phyloP scores from a whole-genome alignment of 2,329 filamentous ascomycete genomes.

The Ascochyta viciae-villosae region DNA sequence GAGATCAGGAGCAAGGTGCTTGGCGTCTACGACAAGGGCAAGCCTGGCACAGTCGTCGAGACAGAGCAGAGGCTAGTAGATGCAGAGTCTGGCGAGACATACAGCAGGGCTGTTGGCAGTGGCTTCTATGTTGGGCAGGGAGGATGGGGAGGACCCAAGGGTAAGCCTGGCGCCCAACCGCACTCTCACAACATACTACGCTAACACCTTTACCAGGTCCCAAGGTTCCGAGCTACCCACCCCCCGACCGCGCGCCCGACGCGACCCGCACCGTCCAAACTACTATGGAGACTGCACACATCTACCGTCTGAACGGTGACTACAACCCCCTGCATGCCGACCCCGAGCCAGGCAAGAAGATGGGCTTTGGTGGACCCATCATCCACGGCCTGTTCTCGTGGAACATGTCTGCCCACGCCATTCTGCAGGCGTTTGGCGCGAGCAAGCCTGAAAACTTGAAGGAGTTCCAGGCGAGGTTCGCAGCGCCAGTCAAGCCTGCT shows the following conservation, averaged over 20 bases:
- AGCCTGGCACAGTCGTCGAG: slow-evolving; percentile 81
- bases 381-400: slow-evolving; percentile 90
- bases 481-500: slow-evolving; percentile 81
- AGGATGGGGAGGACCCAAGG: slow-evolving; percentile 90
- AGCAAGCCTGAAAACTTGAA: slow-evolving; percentile 82
- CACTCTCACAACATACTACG: background rate
- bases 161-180: slow-evolving; percentile 50
- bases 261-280: slow-evolving; percentile 74
- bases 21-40: slow-evolving; percentile 90
- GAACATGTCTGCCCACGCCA: slow-evolving; percentile 77
- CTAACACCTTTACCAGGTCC: slow-evolving; percentile 56
- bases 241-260: slow-evolving; percentile 76
- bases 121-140: slow-evolving; percentile 82
- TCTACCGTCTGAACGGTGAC: slow-evolving; percentile 79
- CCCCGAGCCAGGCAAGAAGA: slow-evolving; percentile 82
- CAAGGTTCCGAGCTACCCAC: slow-evolving; percentile 77
- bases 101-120: slow-evolving; percentile 71
- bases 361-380: slow-evolving; percentile 90
- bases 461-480: slow-evolving; percentile 89
- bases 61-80: slow-evolving; percentile 80
- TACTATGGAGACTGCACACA: slow-evolving; percentile 69
- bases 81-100: slow-evolving; percentile 71
- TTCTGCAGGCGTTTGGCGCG: slow-evolving; percentile 76
- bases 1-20: slow-evolving; percentile 79
- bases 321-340: slow-evolving; percentile 93